These are phyloP conservation scores for Ustulina deusta DNA, from an alignment of 2,329 filamentous ascomycete genomes.

Conservation along the genomic window DNA sequence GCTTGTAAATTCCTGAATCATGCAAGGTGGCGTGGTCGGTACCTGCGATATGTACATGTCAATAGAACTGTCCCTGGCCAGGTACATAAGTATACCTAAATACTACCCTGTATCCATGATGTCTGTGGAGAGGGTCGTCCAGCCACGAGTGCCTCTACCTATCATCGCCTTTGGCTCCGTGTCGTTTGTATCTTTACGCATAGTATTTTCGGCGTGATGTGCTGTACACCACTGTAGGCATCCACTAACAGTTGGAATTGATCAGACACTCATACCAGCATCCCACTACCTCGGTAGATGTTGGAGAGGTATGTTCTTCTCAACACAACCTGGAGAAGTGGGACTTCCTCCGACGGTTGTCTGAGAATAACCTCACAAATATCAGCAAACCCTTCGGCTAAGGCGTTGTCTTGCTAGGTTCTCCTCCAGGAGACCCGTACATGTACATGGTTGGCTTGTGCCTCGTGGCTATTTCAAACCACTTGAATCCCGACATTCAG, in stretches of 20 bases:
- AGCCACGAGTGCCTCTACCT: background rate
- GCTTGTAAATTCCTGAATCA: slow-evolving; percentile 9
- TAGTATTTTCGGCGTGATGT: background rate
- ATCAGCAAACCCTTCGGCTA: background rate
- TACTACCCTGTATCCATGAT: too few species aligned
- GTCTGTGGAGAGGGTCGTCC: background rate
- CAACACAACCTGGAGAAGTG: background rate
- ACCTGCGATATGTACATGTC: background rate
- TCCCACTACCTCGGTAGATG: too few species aligned
- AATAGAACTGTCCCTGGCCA: background rate
- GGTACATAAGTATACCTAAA: background rate
- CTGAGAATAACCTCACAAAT: slow-evolving; percentile 1
- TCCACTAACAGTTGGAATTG: background rate
- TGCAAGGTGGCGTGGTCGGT: background rate
- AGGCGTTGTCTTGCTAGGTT: slow-evolving; percentile 4
- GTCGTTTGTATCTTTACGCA: background rate
- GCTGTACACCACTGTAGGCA: background rate
- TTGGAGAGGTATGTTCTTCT: background rate
- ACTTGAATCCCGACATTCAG: slow-evolving; percentile 33
- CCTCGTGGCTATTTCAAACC: slow-evolving; percentile 23
- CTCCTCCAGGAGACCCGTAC: background rate
- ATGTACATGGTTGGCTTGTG: background rate
- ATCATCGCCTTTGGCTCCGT: background rate
- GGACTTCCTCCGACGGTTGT: background rate
- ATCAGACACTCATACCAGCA: too few species aligned